These are phyloP conservation scores for Carpinus fangiana DNA, from an alignment of 306 rosid genomes.

Conservation along the genomic window DNA sequence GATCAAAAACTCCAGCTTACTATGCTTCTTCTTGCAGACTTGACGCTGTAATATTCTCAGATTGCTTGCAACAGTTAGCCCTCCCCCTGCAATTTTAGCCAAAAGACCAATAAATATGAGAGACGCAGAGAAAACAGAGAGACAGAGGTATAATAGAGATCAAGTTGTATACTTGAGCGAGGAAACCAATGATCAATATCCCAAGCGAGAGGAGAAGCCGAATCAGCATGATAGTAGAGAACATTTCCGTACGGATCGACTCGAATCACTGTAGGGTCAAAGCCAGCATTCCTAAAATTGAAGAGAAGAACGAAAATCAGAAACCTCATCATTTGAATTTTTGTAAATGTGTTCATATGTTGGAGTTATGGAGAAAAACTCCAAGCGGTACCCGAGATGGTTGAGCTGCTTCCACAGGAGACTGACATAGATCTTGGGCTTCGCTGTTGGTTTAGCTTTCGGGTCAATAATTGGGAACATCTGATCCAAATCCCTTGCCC, in stretches of 20 bases:
- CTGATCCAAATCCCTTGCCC: conserved; percentile 56
- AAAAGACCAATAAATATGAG: conserved; percentile 14
- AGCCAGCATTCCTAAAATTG: conserved; percentile 86
- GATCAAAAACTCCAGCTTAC: conserved; percentile 80
- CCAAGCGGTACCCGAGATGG: conserved; percentile 75
- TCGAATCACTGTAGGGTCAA: conserved; percentile 89
- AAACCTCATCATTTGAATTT: not conserved
- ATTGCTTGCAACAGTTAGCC: conserved; percentile 90
- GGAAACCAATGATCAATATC: conserved; percentile 99
- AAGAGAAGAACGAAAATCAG: not conserved
- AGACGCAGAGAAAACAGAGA: conserved; percentile 7
- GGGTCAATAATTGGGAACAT: conserved; percentile 73
- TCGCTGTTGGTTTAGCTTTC: conserved; percentile 71
- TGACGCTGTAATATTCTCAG: conserved; percentile 83
- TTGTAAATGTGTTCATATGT: not conserved
- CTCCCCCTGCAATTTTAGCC: conserved; percentile 71
- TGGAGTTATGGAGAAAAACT: conserved; percentile 11
- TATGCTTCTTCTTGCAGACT: conserved; percentile 72
- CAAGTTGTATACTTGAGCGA: conserved; percentile 60
- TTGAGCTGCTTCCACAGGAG: conserved; percentile 91
- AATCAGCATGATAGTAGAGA: conserved; percentile 86
- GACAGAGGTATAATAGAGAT: not conserved
- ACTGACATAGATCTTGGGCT: conserved; percentile 71
- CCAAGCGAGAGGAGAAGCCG: conserved; percentile 97
- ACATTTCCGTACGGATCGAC: conserved; percentile 88